Conservation (phyloP, 2,329 filamentous ascomycete species). For the Colletotrichum lupini region DNA sequence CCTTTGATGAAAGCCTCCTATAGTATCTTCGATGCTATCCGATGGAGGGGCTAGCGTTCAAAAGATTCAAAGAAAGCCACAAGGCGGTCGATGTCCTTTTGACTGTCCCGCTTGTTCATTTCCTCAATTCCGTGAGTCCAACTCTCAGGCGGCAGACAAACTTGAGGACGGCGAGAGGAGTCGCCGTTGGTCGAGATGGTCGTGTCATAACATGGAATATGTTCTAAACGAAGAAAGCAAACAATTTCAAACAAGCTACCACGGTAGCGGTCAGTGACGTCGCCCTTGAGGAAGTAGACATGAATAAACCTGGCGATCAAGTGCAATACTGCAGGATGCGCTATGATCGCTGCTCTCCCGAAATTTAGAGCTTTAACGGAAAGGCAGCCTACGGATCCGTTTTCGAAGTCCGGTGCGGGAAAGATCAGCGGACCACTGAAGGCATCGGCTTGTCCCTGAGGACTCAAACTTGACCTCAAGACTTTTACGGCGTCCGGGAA, state of each 20-base stretch:
- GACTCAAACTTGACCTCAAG: neutral
- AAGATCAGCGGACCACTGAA: neutral
- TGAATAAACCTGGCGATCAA: neutral
- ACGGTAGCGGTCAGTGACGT: too few relatives aligned
- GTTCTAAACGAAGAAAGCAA: neutral
- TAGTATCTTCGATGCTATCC: accelerated
- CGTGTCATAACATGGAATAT: neutral
- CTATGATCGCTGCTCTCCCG: neutral
- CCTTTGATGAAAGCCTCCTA: neutral
- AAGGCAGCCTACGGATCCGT: neutral
- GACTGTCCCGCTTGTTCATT: neutral
- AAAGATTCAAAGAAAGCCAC: neutral
- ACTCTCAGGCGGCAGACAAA: neutral
- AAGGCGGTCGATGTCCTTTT: neutral
- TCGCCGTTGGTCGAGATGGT: too few relatives aligned
- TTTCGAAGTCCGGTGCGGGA: neutral
- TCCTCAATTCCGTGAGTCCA: neutral
- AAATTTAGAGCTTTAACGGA: neutral
- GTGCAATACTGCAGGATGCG: neutral
- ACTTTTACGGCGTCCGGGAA: neutral
- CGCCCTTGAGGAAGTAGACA: too few relatives aligned
- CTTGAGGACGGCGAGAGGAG: neutral
- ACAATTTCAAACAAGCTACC: neutral
- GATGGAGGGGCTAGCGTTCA: neutral
- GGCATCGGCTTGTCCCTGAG: neutral